phyloP scores from a whole-genome alignment of 106 monocot genomes.

The Dendrobium huoshanense region DNA sequence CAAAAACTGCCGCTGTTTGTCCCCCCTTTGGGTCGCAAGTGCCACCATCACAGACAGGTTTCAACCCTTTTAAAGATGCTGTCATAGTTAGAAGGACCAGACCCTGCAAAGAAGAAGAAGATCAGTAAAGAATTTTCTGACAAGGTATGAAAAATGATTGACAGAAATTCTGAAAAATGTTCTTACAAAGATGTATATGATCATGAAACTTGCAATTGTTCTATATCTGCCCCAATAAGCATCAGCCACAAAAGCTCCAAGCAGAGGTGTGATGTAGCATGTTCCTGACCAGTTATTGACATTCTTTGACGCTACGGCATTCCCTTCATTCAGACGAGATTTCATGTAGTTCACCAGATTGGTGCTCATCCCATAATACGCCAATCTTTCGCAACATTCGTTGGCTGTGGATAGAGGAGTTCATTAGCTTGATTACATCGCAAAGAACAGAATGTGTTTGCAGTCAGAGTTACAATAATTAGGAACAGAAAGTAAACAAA shows the following conservation, averaged over 20 bases:
- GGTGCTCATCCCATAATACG: conserved; percentile 55
- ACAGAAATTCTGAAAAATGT: not conserved
- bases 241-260: conserved; percentile 49
- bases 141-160: not conserved
- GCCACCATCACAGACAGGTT: conserved; percentile 18
- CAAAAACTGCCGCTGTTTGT: conserved; percentile 35
- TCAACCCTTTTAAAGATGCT: conserved; percentile 30
- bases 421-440: too few species aligned
- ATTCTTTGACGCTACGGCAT: conserved; percentile 22
- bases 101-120: conserved; percentile 9
- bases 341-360: conserved; percentile 43
- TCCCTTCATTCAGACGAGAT: conserved; percentile 25
- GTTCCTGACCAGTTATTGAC: conserved; percentile 54
- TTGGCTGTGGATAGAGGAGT: conserved; percentile 17
- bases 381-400: conserved; percentile 43
- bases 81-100: conserved; percentile 33
- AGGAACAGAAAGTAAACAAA: not conserved
- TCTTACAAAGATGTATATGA: conserved; percentile 29
- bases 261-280: conserved; percentile 39
- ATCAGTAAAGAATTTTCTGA: not conserved
- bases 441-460: too few species aligned
- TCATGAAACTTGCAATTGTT: conserved; percentile 35
- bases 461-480: too few species aligned
- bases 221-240: conserved; percentile 33
- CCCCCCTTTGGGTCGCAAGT: conserved; percentile 27